Conservation (phyloP, 306 rosid genomes). For the Datisca glomerata region DNA sequence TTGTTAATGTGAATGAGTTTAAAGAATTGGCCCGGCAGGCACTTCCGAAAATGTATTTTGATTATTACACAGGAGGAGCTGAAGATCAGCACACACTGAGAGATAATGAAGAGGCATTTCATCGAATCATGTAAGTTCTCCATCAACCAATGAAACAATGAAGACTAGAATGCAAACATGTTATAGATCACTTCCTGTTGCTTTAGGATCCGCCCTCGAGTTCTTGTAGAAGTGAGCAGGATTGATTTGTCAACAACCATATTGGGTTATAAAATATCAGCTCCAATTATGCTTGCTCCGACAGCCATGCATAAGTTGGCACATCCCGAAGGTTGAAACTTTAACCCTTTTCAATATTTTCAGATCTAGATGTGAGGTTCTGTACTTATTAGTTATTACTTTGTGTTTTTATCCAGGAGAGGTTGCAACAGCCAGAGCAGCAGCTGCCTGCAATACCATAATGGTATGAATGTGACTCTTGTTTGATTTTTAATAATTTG, state of each 20-base stretch:
- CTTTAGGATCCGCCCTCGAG: constrained; percentile 52
- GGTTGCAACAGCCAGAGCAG: constrained; percentile 64
- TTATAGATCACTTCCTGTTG: no score
- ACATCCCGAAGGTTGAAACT: constrained; percentile 41
- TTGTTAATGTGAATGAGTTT: constrained; percentile 46
- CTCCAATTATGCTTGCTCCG: constrained; percentile 56
- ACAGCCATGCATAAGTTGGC: constrained; percentile 42
- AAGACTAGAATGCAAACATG: no score
- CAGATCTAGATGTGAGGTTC: no score
- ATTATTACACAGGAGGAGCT: constrained; percentile 52
- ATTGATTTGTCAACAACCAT: constrained; percentile 41
- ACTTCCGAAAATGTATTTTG: constrained; percentile 53
- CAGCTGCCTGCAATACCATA: constrained; percentile 51
- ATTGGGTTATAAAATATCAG: constrained; percentile 37
- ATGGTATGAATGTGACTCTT: constrained; percentile 30
- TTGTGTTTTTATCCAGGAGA: constrained; percentile 35
- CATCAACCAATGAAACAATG: no score
- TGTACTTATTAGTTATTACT: neutral
- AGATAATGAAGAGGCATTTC: constrained; percentile 48
- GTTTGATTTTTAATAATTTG: no score
- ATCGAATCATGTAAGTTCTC: constrained; percentile 29
- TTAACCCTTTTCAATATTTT: no score
- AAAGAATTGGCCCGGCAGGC: constrained; percentile 41
- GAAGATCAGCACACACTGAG: constrained; percentile 43
- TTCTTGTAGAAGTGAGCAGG: constrained; percentile 56